Base-by-base conservation (phyloP, 1,284 basidiomycete species). In the Rhodotorula sp. region DNA sequence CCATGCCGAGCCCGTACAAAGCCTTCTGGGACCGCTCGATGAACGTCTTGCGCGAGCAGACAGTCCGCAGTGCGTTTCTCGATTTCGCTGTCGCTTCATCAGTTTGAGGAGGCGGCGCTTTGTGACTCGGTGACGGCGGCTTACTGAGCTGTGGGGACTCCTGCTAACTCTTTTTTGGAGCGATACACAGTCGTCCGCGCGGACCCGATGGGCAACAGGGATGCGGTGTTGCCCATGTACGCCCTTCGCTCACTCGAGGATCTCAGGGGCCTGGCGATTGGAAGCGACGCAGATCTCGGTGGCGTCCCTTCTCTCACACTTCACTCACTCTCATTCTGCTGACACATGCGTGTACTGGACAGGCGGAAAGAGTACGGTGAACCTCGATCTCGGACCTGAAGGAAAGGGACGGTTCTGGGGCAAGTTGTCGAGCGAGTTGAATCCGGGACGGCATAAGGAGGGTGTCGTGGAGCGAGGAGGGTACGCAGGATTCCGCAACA, bases 401-500 rank as follows among this genome's bases (percentile, higher is more conserved):
- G 81, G 85, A 68, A 87, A 85, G 3, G 89, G 74, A 5, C 83
- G 85, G 57, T 92, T 92, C 78, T 89, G 85, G 85, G 90, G 90
- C 1, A 84, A 87, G 34, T 89, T 93, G 87, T 81, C 84, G 49
- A 82, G 90, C 17, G 83, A 82, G 47, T 87, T 91, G 2, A 85
- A 84, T 64, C 82, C 86, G 3, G 87, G 85, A 20, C 77, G 88
- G 56, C 85, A 84, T 72, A 83, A 91, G 39, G 74, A 74, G 15
- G 77, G 77, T 34, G 71, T 71, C 34, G 66, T 78, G 30, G 76
- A 78, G 36, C 83, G 89, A 62, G 86, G 86, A 32, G 90, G 90
- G 1, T 93, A 92, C 79, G 90, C 91, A 46, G 92, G 90, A 9
- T 90, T 95, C 79, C 83, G 91, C 68, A 94, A 88, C 79, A 89